These are phyloP conservation scores for Aspergillus bombycis DNA, from an alignment of 2,329 filamentous ascomycete species.

Conservation along the genomic window DNA sequence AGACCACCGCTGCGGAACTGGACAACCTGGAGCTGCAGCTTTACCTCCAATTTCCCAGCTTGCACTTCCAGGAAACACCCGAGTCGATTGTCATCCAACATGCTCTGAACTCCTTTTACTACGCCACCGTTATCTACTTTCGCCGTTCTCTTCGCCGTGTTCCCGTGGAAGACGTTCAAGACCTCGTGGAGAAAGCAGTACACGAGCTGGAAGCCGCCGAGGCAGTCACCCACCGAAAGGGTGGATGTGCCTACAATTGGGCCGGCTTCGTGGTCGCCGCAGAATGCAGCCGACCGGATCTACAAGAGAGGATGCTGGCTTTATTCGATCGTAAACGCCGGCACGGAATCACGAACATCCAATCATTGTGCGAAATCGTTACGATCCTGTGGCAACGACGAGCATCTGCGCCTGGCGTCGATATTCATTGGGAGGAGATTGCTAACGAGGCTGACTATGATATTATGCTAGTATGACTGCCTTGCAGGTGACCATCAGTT, in stretches of 20 bases:
- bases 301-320: constrained; percentile 34
- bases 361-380: constrained; percentile 36
- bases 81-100: constrained; percentile 28
- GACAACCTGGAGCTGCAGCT: constrained; percentile 38
- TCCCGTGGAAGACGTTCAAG: constrained; percentile 29
- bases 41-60: constrained; percentile 28
- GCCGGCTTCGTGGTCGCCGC: constrained; percentile 40
- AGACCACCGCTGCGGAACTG: constrained; percentile 23
- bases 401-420: constrained; percentile 16
- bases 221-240: constrained; percentile 27
- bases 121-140: constrained; percentile 40
- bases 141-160: constrained; percentile 35
- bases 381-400: constrained; percentile 35
- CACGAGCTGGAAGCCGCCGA: constrained; percentile 38
- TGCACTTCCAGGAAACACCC: constrained; percentile 24
- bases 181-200: constrained; percentile 36
- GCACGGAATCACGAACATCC: constrained; percentile 40
- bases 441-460: constrained; percentile 38
- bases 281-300: constrained; percentile 32
- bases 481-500: background rate
- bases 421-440: constrained; percentile 40
- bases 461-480: constrained; percentile 33
- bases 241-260: constrained; percentile 42
- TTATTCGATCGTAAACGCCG: constrained; percentile 38
- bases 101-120: constrained; percentile 40